Percentiles rank a stretch among this genome's conserved stretches.
phyloP scores from a whole-genome alignment of 305 asterid species.

The Withania somnifera region DNA sequence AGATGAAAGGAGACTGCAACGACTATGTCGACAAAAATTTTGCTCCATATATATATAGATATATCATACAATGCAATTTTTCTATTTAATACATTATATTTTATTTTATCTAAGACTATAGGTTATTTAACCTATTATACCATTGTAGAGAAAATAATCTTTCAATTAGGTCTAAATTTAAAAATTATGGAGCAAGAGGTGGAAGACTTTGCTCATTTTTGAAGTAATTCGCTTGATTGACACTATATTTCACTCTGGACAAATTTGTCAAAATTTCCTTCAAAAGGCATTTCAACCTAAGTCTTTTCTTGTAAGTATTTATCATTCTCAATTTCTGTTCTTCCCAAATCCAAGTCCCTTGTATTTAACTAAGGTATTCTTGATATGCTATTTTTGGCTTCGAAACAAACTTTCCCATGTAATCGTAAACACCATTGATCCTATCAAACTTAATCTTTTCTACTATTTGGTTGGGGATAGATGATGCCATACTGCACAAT shows the following conservation, averaged over 20 bases:
- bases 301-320: constrained; percentile 6
- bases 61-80: too few relatives aligned
- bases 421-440: constrained; percentile 10
- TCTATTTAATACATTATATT: too few relatives aligned
- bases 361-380: too few relatives aligned
- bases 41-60: too few relatives aligned
- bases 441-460: constrained; percentile 6
- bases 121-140: not conserved
- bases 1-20: too few relatives aligned
- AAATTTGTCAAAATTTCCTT: constrained; percentile 15
- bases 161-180: not conserved
- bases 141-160: not conserved
- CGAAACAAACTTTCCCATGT: constrained; percentile 6
- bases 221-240: constrained; percentile 17
- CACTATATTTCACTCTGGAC: constrained; percentile 11
- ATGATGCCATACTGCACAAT: constrained; percentile 14
- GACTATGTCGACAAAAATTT: too few relatives aligned
- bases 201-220: constrained; percentile 29
- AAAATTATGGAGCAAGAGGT: constrained; percentile 16
- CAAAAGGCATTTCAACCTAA: constrained; percentile 22
- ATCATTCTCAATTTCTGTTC: constrained; percentile 1
- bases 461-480: not conserved
- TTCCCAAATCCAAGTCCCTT: constrained; percentile 30
- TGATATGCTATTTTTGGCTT: constrained; percentile 20
- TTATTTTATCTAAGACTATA: too few relatives aligned